Evolutionary conservation across 805 yeast species (phyloP), one percentile per base, ranked within the genome.

Genomic region (Candida boidinii): DNA sequence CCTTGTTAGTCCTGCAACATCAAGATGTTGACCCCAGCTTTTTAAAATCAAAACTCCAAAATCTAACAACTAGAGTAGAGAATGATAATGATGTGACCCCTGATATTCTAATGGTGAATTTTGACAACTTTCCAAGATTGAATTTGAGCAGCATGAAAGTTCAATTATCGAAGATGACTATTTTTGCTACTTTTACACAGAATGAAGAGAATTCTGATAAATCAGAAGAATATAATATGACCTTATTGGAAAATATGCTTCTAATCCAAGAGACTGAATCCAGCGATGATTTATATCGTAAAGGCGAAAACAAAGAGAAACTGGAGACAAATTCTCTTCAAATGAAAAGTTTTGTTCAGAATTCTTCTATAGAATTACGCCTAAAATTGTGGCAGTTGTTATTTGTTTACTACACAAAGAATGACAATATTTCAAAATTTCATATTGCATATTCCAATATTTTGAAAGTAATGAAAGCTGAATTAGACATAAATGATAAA

Each of bases 311-410:
- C 12, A 76, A n/a, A n/a, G n/a, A n/a, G n/a, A n/a, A n/a, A n/a
- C n/a, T n/a, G n/a, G n/a, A n/a, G n/a, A n/a, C n/a, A n/a, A n/a
- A n/a, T n/a, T n/a, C n/a, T n/a, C n/a, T n/a, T n/a, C n/a, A 87
- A 7, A 76, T 86, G 52, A 61, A 66, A 16, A 53, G 60, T 10
- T 85, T 90, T 47, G 60, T 92, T 12, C 56, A 62, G 3, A 62
- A 60, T 10, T 75, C 94, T 0, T 73, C 92, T 0, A 60, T 80
- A 16, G 79, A 73, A 16, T 67, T 86, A 49, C 73, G 72, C 35
- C 57, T 87, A 24, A 77, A 78, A 34, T 56, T 92, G 3, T 88
- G 96, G 94, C 73, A 72, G 21, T 66, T 80, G 17, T 58, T 88
- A 13, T 65, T n/a, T n/a, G n/a, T n/a, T n/a, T n/a, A n/a, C n/a